Percentiles rank a stretch among this genome's conserved stretches.
These are phyloP conservation scores for Platanthera zijinensis DNA, from an alignment of 106 monocot species.

Conservation along the genomic window DNA sequence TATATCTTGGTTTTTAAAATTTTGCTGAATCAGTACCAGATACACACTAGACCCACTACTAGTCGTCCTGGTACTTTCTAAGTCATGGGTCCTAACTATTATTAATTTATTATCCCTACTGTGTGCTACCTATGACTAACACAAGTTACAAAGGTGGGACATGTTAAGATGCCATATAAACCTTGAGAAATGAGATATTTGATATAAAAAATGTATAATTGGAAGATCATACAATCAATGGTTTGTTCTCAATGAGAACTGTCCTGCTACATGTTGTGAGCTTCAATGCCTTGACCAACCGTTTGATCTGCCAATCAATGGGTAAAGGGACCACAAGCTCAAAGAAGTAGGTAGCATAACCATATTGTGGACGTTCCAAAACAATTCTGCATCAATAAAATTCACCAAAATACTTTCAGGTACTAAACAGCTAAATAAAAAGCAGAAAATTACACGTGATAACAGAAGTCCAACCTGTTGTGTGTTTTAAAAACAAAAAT, in stretches of 20 bases:
- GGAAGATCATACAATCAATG: constrained; percentile 51
- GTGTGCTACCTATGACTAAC: too few relatives aligned
- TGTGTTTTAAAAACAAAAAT: constrained; percentile 88
- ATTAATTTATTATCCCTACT: too few relatives aligned
- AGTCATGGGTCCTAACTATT: too few relatives aligned
- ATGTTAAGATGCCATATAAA: background rate
- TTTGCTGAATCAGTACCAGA: too few relatives aligned
- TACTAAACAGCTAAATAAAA: background rate
- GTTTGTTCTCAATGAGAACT: constrained; percentile 69
- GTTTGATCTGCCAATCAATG: constrained; percentile 75
- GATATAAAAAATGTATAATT: background rate
- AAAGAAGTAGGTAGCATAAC: constrained; percentile 98
- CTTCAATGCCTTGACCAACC: constrained; percentile 81
- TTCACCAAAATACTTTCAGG: background rate
- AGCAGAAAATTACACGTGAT: background rate
- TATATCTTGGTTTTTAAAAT: too few relatives aligned
- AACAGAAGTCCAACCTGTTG: constrained; percentile 54
- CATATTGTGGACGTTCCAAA: constrained; percentile 96
- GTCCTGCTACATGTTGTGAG: constrained; percentile 59
- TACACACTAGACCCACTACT: too few relatives aligned
- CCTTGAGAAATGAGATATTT: background rate
- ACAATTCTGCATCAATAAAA: constrained; percentile 57
- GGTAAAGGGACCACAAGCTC: constrained; percentile 77
- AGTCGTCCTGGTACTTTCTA: too few relatives aligned
- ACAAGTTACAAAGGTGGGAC: background rate